Evolutionary conservation across 1,139 yeast species (phyloP).

Genomic region (Lizanozyma gosingica): DNA sequence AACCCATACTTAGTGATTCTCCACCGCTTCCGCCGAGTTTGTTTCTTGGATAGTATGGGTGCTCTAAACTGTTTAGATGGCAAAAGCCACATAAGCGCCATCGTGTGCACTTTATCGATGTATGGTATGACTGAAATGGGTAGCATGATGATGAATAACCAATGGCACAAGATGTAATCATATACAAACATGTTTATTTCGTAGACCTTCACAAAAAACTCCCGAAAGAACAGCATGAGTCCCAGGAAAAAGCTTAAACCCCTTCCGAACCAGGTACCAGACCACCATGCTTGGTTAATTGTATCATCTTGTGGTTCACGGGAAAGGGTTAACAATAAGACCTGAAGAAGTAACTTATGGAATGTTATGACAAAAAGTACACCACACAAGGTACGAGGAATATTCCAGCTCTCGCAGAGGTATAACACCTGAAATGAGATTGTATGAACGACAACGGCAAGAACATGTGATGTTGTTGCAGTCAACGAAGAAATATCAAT

Average conservation of each 20-base stretch:
- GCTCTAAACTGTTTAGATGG: slow-evolving; percentile 28
- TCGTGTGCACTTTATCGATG: slow-evolving; percentile 33
- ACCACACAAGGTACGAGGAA: slow-evolving; percentile 42
- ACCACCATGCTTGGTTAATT: slow-evolving; percentile 58
- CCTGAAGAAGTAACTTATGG: slow-evolving; percentile 37
- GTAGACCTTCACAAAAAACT: slow-evolving; percentile 41
- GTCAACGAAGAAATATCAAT: slow-evolving; percentile 33
- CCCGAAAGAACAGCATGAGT: slow-evolving; percentile 47
- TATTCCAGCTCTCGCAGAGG: slow-evolving; percentile 44
- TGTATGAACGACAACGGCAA: slow-evolving; percentile 35
- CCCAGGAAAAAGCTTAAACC: slow-evolving; percentile 40
- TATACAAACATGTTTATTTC: slow-evolving; percentile 48
- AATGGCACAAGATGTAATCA: slow-evolving; percentile 46
- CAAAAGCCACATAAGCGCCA: slow-evolving; percentile 34
- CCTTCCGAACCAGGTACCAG: slow-evolving; percentile 53
- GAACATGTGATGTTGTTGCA: slow-evolving; percentile 34
- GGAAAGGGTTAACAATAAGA: slow-evolving; percentile 30
- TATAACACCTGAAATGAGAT: slow-evolving; percentile 42
- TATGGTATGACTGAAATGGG: slow-evolving; percentile 49
- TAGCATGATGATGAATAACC: slow-evolving; percentile 38
- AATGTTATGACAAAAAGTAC: slow-evolving; percentile 28
- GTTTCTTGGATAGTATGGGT: slow-evolving; percentile 18
- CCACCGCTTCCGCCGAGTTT: slow-evolving; percentile 13
- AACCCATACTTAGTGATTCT: slow-evolving; percentile 10
- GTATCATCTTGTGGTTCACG: slow-evolving; percentile 44